phyloP scores from a whole-genome alignment of 2,329 filamentous ascomycete genomes.

The Peltaster fructicola region DNA sequence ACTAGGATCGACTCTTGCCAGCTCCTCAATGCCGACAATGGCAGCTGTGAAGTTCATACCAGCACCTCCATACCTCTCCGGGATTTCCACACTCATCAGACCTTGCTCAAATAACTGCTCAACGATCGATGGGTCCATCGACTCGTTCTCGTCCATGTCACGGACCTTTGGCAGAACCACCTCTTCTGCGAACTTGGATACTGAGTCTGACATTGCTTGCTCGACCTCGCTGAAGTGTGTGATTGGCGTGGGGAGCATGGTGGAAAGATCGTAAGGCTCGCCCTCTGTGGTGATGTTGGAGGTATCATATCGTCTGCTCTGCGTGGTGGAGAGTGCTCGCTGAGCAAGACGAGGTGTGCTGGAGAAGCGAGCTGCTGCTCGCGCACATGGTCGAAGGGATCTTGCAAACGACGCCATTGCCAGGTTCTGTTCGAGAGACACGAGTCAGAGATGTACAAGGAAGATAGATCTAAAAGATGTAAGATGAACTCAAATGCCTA shows the following conservation, averaged over 20 bases:
- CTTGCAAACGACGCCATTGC: no score
- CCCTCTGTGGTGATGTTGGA: conserved; percentile 16
- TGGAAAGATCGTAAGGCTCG: conserved; percentile 42
- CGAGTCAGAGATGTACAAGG: no score
- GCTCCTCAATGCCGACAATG: conserved; percentile 92
- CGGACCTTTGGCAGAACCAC: conserved; percentile 78
- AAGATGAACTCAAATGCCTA: no score
- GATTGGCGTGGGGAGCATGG: conserved; percentile 79
- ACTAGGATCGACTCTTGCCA: conserved; percentile 82
- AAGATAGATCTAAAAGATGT: no score
- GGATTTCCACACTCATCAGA: conserved; percentile 92
- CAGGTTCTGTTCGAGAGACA: no score
- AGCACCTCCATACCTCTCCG: conserved; percentile 87
- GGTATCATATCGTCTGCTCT: conserved; percentile 19
- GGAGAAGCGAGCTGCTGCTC: conserved; percentile 12
- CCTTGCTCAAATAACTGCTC: conserved; percentile 95
- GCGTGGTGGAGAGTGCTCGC: conserved; percentile 27
- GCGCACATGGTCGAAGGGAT: conserved; percentile 17
- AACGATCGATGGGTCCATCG: conserved; percentile 75
- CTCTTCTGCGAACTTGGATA: conserved; percentile 79
- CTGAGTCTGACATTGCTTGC: conserved; percentile 70
- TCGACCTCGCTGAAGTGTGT: conserved; percentile 84
- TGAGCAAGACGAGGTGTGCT: conserved; percentile 12
- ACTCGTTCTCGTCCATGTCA: conserved; percentile 93
- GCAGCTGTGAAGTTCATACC: conserved; percentile 98